Evolutionary conservation across 1,139 yeast species (phyloP), one percentile per base, ranked within the genome.

Genomic region (Hyphopichia burtonii): DNA sequence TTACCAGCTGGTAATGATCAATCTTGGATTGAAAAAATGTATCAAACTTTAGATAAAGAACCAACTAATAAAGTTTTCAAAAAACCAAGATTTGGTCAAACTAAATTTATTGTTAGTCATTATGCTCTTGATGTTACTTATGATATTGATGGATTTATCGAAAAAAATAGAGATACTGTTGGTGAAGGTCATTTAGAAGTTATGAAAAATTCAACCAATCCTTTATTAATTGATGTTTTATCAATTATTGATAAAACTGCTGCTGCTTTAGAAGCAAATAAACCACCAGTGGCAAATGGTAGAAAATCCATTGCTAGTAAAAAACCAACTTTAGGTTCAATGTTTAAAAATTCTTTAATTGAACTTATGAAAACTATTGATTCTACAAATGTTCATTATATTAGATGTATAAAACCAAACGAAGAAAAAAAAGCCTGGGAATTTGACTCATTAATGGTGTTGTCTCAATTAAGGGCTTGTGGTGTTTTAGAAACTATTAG

Each of bases 401-500:
- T 93, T 58, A 86, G 99, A 63, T 93, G 99, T 74, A 93, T 93
- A 62, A 93, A 93, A 63, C 99, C 99, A 9, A 93, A 93, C 62
- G 96, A 93, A 55, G 83, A 82, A 46, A 93, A 93, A 66, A 83
- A 81, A 45, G 96, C 99, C 3, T 93, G 99, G 99, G 86, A 83
- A 60, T 93, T 93, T 66, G 96, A 90, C 58, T 90, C 96, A 27
- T 77, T 91, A 41, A 90, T 93, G 97, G 99, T 93, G 37, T 74
- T 93, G 49, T 85, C 96, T 7, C 99, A 93, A 65, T 76, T 93
- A 51, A 82, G 99, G 59, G 99, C 99, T 14, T 93, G 99, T 75
- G 99, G 99, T 82, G 99, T 93, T 40, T 74, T 93, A 53, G 99
- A 94, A 65, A 93, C 99, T 1, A 93, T 93, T 58, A 76, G 96